phyloP scores from a whole-genome alignment of 176 grass and related monocot species.

The sorghum (Sorghum bicolor) region Sorghum_bicolor_NCBIv3 NC_012870.2:17515001-17515500 shows the following conservation, averaged over 20 bases:
- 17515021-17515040: constrained; percentile 41
- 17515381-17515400: no score
- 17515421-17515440: no score
- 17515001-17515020: constrained; percentile 41
- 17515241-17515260: constrained; percentile 42
- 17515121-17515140: constrained; percentile 11
- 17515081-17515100: constrained; percentile 46
- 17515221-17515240: constrained; percentile 24
- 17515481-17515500: no score
- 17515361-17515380: no score
- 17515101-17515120: constrained; percentile 32
- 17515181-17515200: constrained; percentile 55
- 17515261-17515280: constrained; percentile 39
- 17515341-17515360: no score
- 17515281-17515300: constrained; percentile 36
- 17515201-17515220: constrained; percentile 47
- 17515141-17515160: constrained; percentile 7
- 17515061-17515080: constrained; percentile 62
- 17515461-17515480: no score
- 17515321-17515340: constrained; percentile 35
- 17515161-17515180: constrained; percentile 37
- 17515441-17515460: no score
- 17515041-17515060: constrained; percentile 51
- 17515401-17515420: no score
- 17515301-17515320: constrained; percentile 15